Evolutionary conservation across 1,284 basidiomycete species (phyloP).

Genomic region (Coriolopsis trogii): DNA sequence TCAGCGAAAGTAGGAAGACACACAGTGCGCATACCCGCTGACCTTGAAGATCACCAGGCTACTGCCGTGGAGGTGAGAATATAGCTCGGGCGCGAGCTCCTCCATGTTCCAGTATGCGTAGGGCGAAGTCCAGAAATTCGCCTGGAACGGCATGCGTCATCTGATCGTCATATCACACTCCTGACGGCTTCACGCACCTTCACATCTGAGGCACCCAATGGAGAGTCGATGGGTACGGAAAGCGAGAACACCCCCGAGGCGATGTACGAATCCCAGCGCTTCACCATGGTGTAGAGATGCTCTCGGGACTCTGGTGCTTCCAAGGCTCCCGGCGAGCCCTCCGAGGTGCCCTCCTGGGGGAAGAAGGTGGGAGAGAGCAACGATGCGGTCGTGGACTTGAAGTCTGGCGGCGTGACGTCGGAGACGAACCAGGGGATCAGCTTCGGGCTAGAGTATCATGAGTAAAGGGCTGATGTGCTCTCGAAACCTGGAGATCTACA

Average conservation of each 20-base stretch:
- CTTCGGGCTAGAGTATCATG: conserved; percentile 63
- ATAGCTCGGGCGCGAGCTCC: conserved; percentile 59
- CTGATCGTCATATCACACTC: background rate
- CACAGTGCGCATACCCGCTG: conserved; percentile 24
- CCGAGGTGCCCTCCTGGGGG: conserved; percentile 30
- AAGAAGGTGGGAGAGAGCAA: conserved; percentile 68
- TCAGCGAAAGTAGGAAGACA: background rate
- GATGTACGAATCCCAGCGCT: conserved; percentile 78
- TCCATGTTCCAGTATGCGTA: conserved; percentile 85
- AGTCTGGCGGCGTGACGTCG: conserved; percentile 85
- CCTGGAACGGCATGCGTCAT: conserved; percentile 16
- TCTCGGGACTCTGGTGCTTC: conserved; percentile 29
- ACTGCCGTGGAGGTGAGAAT: conserved; percentile 61
- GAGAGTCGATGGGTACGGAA: conserved; percentile 67
- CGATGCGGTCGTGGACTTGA: conserved; percentile 52
- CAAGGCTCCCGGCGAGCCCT: conserved; percentile 4
- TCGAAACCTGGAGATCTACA: conserved; percentile 34
- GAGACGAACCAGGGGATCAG: conserved; percentile 94
- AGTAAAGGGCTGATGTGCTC: background rate
- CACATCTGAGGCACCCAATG: conserved; percentile 53
- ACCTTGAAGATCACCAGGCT: conserved; percentile 92
- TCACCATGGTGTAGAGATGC: conserved; percentile 64
- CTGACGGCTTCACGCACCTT: conserved; percentile 32
- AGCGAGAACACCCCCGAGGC: conserved; percentile 74
- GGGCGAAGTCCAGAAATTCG: conserved; percentile 85